These are phyloP conservation scores for Vinca major DNA, from an alignment of 305 asterid genomes.

Conservation along the genomic window DNA sequence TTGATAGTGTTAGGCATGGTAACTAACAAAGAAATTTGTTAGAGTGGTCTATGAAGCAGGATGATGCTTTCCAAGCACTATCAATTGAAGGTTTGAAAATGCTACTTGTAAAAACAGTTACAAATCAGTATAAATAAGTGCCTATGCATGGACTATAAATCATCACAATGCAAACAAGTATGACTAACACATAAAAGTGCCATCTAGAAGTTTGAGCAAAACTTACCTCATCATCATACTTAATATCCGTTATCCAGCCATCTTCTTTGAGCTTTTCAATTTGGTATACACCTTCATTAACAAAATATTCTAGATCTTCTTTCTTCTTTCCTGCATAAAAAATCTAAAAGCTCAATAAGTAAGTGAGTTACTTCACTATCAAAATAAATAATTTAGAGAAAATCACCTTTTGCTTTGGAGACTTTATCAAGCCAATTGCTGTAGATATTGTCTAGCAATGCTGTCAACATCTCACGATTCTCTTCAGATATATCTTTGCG, in stretches of 20 bases:
- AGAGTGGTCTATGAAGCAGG: neutral
- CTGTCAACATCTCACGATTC: conserved; percentile 87
- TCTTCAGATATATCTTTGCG: conserved; percentile 81
- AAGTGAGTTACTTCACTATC: conserved; percentile 12
- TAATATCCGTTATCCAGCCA: conserved; percentile 95
- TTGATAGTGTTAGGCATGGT: neutral
- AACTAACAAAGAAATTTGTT: neutral
- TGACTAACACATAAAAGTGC: neutral
- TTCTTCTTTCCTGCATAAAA: conserved; percentile 57
- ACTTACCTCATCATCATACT: conserved; percentile 93
- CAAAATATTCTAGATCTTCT: conserved; percentile 68
- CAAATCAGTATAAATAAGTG: neutral
- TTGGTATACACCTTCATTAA: conserved; percentile 87
- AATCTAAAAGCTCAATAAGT: conserved; percentile 10
- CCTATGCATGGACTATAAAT: neutral
- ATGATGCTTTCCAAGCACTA: conserved; percentile 2
- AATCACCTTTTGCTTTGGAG: conserved; percentile 60
- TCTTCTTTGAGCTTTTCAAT: conserved; percentile 74
- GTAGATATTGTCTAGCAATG: conserved; percentile 79
- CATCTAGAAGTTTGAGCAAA: conserved; percentile 12
- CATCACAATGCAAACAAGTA: neutral
- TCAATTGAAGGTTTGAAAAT: neutral
- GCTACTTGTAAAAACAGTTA: neutral
- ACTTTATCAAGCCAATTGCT: conserved; percentile 75
- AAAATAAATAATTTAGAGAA: conserved; percentile 10